phyloP scores from a whole-genome alignment of 2,329 filamentous ascomycete species.

The Claviceps paspali region DNA sequence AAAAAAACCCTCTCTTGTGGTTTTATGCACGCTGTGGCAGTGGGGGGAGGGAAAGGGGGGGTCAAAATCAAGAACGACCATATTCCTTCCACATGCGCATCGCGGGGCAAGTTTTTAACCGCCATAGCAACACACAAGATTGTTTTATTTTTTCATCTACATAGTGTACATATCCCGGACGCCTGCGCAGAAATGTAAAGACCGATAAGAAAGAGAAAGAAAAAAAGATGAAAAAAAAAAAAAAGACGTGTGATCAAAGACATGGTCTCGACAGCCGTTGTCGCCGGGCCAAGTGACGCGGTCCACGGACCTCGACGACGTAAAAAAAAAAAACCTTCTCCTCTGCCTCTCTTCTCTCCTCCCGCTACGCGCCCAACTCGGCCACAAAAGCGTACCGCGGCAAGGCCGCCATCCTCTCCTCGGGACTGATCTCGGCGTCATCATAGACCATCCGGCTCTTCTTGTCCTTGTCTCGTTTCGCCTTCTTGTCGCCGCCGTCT shows the following conservation, averaged over 20 bases:
- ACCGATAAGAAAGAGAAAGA: not conserved
- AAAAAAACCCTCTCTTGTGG: no score
- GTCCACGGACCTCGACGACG: no score
- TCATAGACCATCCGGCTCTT: slow-evolving; percentile 65
- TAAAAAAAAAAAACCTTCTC: not conserved
- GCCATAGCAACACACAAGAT: no score
- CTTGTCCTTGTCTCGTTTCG: slow-evolving; percentile 51
- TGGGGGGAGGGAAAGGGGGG: no score
- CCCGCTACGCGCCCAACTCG: slow-evolving; percentile 8
- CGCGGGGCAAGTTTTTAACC: no score
- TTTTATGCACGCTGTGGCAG: no score
- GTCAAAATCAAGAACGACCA: not conserved
- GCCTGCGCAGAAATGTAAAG: no score
- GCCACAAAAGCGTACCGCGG: slow-evolving; percentile 53
- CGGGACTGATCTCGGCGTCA: slow-evolving; percentile 64
- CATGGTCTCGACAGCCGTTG: no score
- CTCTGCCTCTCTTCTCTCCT: not conserved
- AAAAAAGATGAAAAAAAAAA: not conserved
- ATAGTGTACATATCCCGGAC: not conserved
- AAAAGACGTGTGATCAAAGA: no score
- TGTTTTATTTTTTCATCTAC: not conserved
- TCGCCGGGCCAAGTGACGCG: no score
- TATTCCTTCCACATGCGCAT: no score
- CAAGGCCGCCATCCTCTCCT: slow-evolving; percentile 76
- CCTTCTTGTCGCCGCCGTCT: slow-evolving; percentile 42